Evolutionary conservation across 805 yeast genomes (phyloP).

Genomic region (Candida arabinofermentans): DNA sequence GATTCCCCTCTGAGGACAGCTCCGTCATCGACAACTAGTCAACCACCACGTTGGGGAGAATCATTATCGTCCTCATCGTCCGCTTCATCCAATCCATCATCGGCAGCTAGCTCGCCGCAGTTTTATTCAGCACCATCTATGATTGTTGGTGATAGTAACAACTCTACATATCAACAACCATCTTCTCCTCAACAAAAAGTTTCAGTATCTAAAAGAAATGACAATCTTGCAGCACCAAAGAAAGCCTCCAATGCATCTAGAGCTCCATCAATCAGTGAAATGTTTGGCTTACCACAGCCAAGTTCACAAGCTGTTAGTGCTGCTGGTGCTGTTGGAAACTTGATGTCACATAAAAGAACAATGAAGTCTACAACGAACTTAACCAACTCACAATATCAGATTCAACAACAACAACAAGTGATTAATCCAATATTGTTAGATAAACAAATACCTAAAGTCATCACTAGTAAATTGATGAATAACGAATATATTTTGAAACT

Average conservation of each 20-base stretch:
- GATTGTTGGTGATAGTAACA: neutral
- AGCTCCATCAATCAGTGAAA: constrained; percentile 26
- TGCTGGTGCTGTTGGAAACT: constrained; percentile 32
- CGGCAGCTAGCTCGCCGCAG: neutral
- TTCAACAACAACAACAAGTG: constrained; percentile 27
- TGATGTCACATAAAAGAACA: constrained; percentile 28
- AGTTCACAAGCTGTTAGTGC: constrained; percentile 33
- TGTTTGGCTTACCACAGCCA: constrained; percentile 27
- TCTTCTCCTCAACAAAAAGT: constrained; percentile 1
- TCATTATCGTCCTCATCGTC: neutral
- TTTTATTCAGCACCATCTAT: neutral
- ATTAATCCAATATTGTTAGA: constrained; percentile 32
- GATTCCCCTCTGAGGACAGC: constrained; percentile 14
- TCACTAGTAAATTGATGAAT: constrained; percentile 26
- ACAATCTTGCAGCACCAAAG: constrained; percentile 1
- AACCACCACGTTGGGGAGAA: neutral
- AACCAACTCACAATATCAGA: constrained; percentile 17
- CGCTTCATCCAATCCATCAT: neutral
- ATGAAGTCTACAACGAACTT: constrained; percentile 17
- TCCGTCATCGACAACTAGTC: constrained; percentile 13
- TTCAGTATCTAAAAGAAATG: neutral
- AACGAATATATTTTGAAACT: constrained; percentile 31
- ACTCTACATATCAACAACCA: neutral
- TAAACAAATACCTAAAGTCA: constrained; percentile 28
- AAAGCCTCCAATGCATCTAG: constrained; percentile 9